Conservation (phyloP, 2,329 filamentous ascomycete genomes). For the Monosporascus sp. region DNA sequence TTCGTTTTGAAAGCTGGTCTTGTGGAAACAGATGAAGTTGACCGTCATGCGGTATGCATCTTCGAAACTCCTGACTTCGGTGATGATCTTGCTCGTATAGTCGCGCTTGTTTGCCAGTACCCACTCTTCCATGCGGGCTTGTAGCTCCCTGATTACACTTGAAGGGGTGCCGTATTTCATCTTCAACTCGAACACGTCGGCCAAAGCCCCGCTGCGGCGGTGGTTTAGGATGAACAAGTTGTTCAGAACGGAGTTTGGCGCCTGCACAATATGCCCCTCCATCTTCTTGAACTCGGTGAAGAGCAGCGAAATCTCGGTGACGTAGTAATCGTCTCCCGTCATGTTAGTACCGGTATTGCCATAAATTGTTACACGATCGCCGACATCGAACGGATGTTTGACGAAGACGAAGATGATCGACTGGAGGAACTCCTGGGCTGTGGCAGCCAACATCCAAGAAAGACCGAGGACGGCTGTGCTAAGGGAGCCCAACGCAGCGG, state of each 20-base stretch:
- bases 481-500: conserved; percentile 81
- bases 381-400: conserved; percentile 96
- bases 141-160: conserved; percentile 74
- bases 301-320: conserved; percentile 86
- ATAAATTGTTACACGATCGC: conserved; percentile 87
- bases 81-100: conserved; percentile 79
- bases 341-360: conserved; percentile 77
- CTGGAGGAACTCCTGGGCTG: conserved; percentile 90
- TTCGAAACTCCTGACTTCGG: conserved; percentile 72
- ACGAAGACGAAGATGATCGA: conserved; percentile 94
- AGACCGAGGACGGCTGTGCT: conserved; percentile 83
- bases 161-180: conserved; percentile 86
- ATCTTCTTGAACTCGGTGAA: conserved; percentile 99
- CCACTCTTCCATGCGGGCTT: conserved; percentile 75
- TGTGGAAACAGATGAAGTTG: conserved; percentile 96
- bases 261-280: conserved; percentile 93
- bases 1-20: conserved; percentile 95
- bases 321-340: conserved; percentile 88
- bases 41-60: conserved; percentile 82
- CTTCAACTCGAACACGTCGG: conserved; percentile 76
- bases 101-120: conserved; percentile 83
- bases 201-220: conserved; percentile 79
- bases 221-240: conserved; percentile 93
- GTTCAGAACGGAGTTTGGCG: conserved; percentile 90
- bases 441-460: conserved; percentile 88